A percentile compares a stretch with the other conserved stretches of the same genome.
Evolutionary conservation across 2,329 filamentous ascomycete genomes (phyloP).

Genomic region (Penicillium sp.): DNA sequence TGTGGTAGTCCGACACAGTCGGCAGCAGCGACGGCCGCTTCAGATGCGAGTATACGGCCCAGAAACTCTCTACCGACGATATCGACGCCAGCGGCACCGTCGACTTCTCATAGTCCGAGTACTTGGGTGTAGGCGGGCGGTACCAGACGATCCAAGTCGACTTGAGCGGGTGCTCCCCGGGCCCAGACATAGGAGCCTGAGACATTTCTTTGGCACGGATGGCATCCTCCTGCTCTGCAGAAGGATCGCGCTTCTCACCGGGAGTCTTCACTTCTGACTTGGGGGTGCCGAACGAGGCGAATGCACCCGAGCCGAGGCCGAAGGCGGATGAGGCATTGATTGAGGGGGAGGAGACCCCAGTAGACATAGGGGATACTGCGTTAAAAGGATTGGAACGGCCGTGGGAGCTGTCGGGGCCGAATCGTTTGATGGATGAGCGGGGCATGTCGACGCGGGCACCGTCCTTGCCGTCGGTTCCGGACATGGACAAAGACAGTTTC

Average conservation of each 20-base stretch:
- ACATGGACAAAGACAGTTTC: constrained; percentile 88
- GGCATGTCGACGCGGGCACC: constrained; percentile 55
- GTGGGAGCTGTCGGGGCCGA: constrained; percentile 72
- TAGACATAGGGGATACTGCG: constrained; percentile 68
- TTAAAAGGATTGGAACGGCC: constrained; percentile 76
- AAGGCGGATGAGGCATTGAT: constrained; percentile 82
- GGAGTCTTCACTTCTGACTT: constrained; percentile 79
- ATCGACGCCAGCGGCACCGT: constrained; percentile 82
- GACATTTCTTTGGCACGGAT: constrained; percentile 45
- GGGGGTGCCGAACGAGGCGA: constrained; percentile 93
- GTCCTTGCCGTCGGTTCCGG: constrained; percentile 57
- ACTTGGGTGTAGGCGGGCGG: constrained; percentile 92
- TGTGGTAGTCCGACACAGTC: constrained; percentile 93
- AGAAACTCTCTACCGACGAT: constrained; percentile 84
- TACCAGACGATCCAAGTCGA: constrained; percentile 97
- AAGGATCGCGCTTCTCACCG: constrained; percentile 63
- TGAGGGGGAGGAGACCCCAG: constrained; percentile 71
- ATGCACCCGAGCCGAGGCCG: constrained; percentile 89
- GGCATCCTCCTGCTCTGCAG: constrained; percentile 38
- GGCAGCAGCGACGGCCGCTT: constrained; percentile 86
- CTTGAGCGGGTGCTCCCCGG: constrained; percentile 64
- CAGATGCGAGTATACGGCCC: constrained; percentile 82
- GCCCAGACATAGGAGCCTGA: constrained; percentile 30
- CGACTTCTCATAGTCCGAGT: constrained; percentile 97
- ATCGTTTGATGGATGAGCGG: constrained; percentile 69